Evolutionary conservation across 2,329 filamentous ascomycete species (phyloP).

Genomic region (Bertia moriformis): DNA sequence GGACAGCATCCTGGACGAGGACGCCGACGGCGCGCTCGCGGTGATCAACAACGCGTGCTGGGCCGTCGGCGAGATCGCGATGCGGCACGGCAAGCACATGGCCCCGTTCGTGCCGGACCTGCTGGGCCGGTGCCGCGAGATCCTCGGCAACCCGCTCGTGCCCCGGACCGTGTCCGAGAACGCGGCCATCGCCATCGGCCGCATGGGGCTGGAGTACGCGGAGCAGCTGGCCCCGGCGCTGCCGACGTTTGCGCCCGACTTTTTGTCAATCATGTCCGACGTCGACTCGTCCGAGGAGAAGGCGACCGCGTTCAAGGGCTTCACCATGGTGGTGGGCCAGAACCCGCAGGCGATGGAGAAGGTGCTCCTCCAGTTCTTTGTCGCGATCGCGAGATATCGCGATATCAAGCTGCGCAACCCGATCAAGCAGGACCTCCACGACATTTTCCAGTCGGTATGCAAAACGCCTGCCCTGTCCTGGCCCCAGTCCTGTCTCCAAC

Average conservation of each 20-base stretch:
- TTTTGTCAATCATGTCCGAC: slow-evolving; percentile 67
- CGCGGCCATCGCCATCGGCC: slow-evolving; percentile 79
- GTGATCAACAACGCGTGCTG: slow-evolving; percentile 98
- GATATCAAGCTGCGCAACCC: slow-evolving; percentile 45
- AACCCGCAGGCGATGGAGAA: slow-evolving; percentile 90
- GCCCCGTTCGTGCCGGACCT: slow-evolving; percentile 63
- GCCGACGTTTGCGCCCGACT: slow-evolving; percentile 65
- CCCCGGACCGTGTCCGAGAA: slow-evolving; percentile 84
- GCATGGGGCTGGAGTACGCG: slow-evolving; percentile 68
- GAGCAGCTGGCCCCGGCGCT: slow-evolving; percentile 67
- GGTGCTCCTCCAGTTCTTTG: slow-evolving; percentile 68
- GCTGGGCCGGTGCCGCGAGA: slow-evolving; percentile 63
- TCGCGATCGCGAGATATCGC: slow-evolving; percentile 65
- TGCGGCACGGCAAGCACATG: slow-evolving; percentile 65
- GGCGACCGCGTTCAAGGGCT: slow-evolving; percentile 80
- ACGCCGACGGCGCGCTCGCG: slow-evolving; percentile 71
- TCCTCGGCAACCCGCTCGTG: slow-evolving; percentile 72
- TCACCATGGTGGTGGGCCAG: slow-evolving; percentile 67
- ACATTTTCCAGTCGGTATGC: slow-evolving; percentile 67
- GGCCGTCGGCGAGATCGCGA: slow-evolving; percentile 83
- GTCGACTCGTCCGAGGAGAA: slow-evolving; percentile 88
- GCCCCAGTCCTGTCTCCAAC: slow-evolving; percentile 1
- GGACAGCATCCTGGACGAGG: slow-evolving; percentile 61
- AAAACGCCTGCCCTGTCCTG: slow-evolving; percentile 20
- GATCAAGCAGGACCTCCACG: slow-evolving; percentile 49